Conservation (phyloP, 192 early-diverging fungal genomes). For the Coemansia sp. region DNA sequence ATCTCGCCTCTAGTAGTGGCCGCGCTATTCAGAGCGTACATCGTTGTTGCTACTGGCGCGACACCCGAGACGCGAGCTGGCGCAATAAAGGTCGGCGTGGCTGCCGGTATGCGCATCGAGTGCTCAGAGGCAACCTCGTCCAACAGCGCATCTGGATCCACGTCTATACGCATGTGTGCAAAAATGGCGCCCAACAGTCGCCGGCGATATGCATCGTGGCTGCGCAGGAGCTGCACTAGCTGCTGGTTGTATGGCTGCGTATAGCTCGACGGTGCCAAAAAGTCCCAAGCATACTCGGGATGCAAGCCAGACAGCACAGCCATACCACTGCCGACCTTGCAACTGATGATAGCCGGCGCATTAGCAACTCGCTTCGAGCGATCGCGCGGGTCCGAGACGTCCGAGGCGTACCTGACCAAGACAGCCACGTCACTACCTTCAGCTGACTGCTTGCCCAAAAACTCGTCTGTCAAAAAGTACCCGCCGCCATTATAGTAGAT, state of each 20-base stretch:
- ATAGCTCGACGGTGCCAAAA: conserved; percentile 57
- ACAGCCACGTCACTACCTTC: conserved; percentile 15
- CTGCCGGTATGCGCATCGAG: conserved; percentile 17
- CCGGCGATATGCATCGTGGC: conserved; percentile 54
- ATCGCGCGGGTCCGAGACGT: conserved; percentile 40
- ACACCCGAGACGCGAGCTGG: conserved; percentile 37
- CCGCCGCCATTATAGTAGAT: conserved; percentile 76
- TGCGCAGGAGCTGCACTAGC: conserved; percentile 51
- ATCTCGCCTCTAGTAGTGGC: conserved; percentile 18
- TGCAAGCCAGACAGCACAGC: conserved; percentile 82
- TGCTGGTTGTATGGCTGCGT: conserved; percentile 47
- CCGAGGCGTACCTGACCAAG: conserved; percentile 43
- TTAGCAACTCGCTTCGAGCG: conserved; percentile 22
- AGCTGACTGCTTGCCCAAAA: conserved; percentile 14
- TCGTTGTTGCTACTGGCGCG: conserved; percentile 18
- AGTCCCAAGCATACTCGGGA: conserved; percentile 72
- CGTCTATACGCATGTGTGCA: conserved; percentile 59
- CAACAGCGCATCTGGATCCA: conserved; percentile 51
- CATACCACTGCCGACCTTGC: conserved; percentile 61
- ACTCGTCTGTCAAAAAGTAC: conserved; percentile 57
- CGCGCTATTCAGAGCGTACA: conserved; percentile 27
- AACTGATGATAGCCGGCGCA: conserved; percentile 65
- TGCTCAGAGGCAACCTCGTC: conserved; percentile 17
- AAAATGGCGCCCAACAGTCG: conserved; percentile 61
- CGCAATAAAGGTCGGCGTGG: conserved; percentile 40